Evolutionary conservation across 2,329 filamentous ascomycete genomes (phyloP), one percentile per base, ranked within the genome.

Genomic region (Endothia cerciana): DNA sequence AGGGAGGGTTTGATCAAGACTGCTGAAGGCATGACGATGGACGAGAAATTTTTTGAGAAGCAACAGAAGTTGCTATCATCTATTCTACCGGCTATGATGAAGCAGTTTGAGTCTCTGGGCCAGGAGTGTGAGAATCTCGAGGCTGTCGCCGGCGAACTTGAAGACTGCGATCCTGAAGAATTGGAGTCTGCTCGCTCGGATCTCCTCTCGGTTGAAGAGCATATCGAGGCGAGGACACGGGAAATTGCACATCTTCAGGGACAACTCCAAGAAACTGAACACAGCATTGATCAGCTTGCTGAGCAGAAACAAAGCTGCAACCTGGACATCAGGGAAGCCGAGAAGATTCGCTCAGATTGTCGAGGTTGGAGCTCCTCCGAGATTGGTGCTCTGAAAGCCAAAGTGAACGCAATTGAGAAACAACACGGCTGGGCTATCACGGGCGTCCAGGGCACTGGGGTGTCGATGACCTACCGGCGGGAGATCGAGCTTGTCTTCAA

Each of bases 331-430:
- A 85, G 87, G 66, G 89, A 93, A 72, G 92, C 94, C 0, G 93
- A 97, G 76, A 89, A 88, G 69, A 83, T 96, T 33, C 87, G 91
- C 68, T 93, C 97, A 75, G 91, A 97, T 73, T 97, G 91, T 75
- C 88, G 94, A 62, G 94, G 94, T 47, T 97, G 94, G 90, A 94
- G 90, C 65, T 87, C 89, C 62, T 89, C 85, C 36, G 95, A 98
- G 77, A 92, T 98, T 69, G 85, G 85, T 69, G 81, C 82, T 47
- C 82, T 97, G n/a, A 93, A 94, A 84, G 90, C 80, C 56, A 87
- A 85, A 68, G 89, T 91, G 51, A 83, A 88, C 49, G 79, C 80
- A 0, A 80, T 94, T 28, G 91, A 94, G 74, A 83, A 83, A 66
- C 77, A 85, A 63, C 81, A 89, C 72, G 89, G 90, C 63, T 95